A percentile compares a stretch with the other conserved stretches of the same genome.
phyloP scores from a whole-genome alignment of 2,329 filamentous ascomycete genomes.

The Ophiostoma ulmi region DNA sequence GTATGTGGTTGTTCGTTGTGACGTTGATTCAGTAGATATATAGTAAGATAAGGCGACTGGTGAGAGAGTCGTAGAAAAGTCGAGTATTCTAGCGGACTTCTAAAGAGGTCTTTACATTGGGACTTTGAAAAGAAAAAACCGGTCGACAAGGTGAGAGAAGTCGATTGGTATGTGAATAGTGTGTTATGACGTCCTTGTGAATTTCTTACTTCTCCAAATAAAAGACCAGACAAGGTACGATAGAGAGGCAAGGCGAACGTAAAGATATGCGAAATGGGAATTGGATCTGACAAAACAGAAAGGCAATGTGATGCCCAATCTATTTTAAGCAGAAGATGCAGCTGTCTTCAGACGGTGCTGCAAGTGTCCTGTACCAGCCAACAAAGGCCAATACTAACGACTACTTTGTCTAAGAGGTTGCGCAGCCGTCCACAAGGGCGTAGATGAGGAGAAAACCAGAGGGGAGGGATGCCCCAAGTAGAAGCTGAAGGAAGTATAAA shows the following conservation, averaged over 20 bases:
- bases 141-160: background rate
- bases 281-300: constrained; percentile 7
- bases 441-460: background rate
- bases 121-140: background rate
- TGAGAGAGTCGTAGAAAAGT: background rate
- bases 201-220: background rate
- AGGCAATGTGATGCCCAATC: constrained; percentile 18
- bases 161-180: constrained; percentile 1
- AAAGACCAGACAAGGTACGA: background rate
- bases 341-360: constrained; percentile 11
- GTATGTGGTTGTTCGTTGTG: background rate
- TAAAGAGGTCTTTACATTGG: constrained; percentile 5
- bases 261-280: background rate
- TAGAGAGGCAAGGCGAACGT: background rate
- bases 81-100: background rate
- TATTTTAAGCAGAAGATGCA: constrained; percentile 16
- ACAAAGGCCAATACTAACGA: constrained; percentile 15
- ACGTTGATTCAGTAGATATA: background rate
- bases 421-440: constrained; percentile 14
- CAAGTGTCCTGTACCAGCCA: constrained; percentile 18
- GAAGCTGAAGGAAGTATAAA: background rate
- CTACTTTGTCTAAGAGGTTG: constrained; percentile 17
- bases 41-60: background rate
- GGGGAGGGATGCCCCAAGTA: background rate
- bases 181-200: constrained; percentile 4